Evolutionary conservation across 2,329 filamentous ascomycete species (phyloP).

Genomic region (Leptographium lundbergii): DNA sequence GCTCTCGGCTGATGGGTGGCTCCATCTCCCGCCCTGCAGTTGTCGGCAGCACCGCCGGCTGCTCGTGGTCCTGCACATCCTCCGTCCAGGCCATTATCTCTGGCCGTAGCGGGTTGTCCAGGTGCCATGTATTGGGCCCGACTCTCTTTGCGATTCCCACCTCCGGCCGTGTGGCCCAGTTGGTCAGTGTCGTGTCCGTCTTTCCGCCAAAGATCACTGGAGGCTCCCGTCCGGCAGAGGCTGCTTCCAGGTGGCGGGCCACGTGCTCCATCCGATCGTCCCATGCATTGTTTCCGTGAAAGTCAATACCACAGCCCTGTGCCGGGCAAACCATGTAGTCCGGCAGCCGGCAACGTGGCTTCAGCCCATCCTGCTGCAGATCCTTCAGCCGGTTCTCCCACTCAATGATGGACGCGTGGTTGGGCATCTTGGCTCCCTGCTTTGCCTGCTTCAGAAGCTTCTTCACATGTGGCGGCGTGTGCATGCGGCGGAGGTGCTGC

Average conservation of each 20-base stretch:
- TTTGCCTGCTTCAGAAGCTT: conserved; percentile 20
- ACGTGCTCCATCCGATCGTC: conserved; percentile 81
- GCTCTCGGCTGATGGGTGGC: background rate
- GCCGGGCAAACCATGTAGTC: conserved; percentile 47
- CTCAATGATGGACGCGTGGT: conserved; percentile 13
- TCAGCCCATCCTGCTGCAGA: conserved; percentile 46
- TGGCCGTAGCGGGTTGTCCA: conserved; percentile 14
- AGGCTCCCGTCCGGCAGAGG: conserved; percentile 20
- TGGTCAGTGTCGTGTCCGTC: conserved; percentile 24
- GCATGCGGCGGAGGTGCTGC: conserved; percentile 80
- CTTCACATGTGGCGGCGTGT: conserved; percentile 38
- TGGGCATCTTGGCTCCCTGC: conserved; percentile 22
- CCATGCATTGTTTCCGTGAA: conserved; percentile 56
- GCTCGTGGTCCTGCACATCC: background rate
- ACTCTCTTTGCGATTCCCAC: conserved; percentile 24
- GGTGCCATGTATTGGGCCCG: conserved; percentile 10
- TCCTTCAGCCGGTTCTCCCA: conserved; percentile 42
- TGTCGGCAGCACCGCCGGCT: background rate
- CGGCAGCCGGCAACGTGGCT: conserved; percentile 50
- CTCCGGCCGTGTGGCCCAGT: conserved; percentile 25
- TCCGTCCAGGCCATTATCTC: conserved; percentile 11
- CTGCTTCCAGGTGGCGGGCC: conserved; percentile 61
- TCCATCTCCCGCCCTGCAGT: background rate
- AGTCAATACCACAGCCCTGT: conserved; percentile 43
- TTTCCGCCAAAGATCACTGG: conserved; percentile 26